Evolutionary conservation across 1,284 basidiomycete genomes (phyloP).

Genomic region (Cutaneotrichosporon sp.): DNA sequence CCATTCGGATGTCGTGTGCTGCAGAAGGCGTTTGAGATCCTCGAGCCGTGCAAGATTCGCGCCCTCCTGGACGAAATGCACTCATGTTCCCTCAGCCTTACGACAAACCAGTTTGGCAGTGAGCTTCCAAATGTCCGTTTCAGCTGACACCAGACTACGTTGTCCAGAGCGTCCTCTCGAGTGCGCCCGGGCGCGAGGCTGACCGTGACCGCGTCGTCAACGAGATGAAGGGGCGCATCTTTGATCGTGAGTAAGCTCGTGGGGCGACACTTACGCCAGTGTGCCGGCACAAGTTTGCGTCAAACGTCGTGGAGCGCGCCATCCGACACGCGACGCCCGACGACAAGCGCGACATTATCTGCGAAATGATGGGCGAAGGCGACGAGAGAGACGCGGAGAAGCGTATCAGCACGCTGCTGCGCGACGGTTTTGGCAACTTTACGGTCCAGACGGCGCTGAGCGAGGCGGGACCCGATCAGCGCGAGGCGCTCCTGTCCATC

Average conservation of each 20-base stretch:
- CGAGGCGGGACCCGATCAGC: conserved; percentile 29
- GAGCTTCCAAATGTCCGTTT: conserved; percentile 30
- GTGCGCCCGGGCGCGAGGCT: conserved; percentile 62
- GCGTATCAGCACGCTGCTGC: conserved; percentile 28
- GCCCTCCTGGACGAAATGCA: conserved; percentile 81
- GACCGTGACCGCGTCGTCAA: conserved; percentile 67
- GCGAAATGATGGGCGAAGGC: conserved; percentile 58
- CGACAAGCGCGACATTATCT: conserved; percentile 63
- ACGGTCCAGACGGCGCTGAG: conserved; percentile 40
- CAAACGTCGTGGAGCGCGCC: conserved; percentile 94
- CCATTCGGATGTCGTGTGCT: conserved; percentile 93
- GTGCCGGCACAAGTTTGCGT: conserved; percentile 90
- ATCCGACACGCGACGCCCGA: conserved; percentile 62
- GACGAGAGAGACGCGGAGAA: conserved; percentile 19
- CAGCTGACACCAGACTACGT: conserved; percentile 64
- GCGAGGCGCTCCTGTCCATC: conserved; percentile 34
- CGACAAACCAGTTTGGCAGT: conserved; percentile 85
- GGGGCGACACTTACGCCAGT: conserved; percentile 38
- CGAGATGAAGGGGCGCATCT: conserved; percentile 70
- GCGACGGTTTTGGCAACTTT: conserved; percentile 43
- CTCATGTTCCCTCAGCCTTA: conserved; percentile 62
- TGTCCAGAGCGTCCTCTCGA: conserved; percentile 76
- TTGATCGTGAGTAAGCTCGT: conserved; percentile 55
- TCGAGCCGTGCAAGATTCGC: conserved; percentile 64
- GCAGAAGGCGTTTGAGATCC: conserved; percentile 84